Base-by-base conservation (phyloP, 2,329 filamentous ascomycete species). In the Phyllosticta paracitricarpa region DNA sequence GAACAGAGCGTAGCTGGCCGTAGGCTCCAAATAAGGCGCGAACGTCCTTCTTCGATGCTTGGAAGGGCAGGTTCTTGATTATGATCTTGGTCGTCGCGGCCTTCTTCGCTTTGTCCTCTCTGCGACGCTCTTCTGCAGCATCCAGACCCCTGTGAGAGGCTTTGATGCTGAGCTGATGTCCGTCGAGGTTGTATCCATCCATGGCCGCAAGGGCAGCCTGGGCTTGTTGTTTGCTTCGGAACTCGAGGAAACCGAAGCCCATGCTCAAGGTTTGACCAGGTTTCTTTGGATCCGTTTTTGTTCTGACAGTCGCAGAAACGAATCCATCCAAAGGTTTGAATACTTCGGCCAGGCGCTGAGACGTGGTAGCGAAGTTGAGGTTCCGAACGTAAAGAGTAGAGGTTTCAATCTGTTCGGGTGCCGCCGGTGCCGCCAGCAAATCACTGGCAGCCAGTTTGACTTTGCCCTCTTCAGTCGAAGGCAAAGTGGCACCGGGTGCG, bases 21-120 rank as follows among this genome's bases (percentile, higher is more conserved):
- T 97, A 97, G 40, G 90, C 86, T 64, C 89, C 86, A 72, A 97
- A 92, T 52, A 97, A 81, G 59, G 88, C 81, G 65, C 90, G 85
- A 62, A 99, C 82, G 72, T 99, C 94, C 75, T 95, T 94, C 79
- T 96, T 97, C 59, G 86, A 88, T 56, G 89, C 88, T 78, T 97
- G 91, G 78, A 99, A 99, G 22, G 94, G 93, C 75, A 99, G 78
- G 79, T 99, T 99, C 81, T 97, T 99, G 79, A 99, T 88, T 75
- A 97, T 87, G 71, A 99, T 88, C 82, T 97, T 97, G 56, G 92
- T 97, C 66, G 85, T 84, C 25, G 89, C 86, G 57, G 84, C 77
- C 75, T 93, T 95, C 81, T 91, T 95, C 57, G 88, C 86, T 65
- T 83, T 85, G 70, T 97, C 91, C 66, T 93, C 88, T 66, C 87